These are phyloP conservation scores for Eleusine coracana DNA, from an alignment of 176 grass and related monocot species.

Conservation along the genomic window DNA sequence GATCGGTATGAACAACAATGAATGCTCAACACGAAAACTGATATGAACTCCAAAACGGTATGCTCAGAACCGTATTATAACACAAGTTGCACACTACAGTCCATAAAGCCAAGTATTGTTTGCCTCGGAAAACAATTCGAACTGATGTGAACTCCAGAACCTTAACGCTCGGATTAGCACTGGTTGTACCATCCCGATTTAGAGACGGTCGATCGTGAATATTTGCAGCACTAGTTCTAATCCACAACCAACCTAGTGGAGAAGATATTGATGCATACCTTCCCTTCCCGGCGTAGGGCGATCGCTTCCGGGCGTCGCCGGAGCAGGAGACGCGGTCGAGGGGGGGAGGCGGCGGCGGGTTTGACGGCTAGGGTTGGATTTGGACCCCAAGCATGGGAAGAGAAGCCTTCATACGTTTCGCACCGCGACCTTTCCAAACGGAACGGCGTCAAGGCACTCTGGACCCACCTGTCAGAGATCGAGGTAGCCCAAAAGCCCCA, in stretches of 20 bases:
- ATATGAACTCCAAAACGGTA: background rate
- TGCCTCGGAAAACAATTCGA: background rate
- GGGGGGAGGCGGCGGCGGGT: background rate
- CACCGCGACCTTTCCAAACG: background rate
- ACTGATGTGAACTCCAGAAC: background rate
- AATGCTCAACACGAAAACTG: background rate
- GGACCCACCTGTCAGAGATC: background rate
- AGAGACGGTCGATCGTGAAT: background rate
- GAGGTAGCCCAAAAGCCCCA: background rate
- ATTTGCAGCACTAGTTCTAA: background rate
- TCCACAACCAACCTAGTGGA: background rate
- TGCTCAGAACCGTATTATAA: background rate
- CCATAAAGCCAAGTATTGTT: too few species aligned
- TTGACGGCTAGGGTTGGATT: conserved; percentile 18
- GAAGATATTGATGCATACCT: background rate
- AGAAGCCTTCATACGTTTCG: background rate
- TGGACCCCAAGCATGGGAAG: background rate
- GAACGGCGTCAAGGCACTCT: background rate
- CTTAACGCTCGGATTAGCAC: too few species aligned
- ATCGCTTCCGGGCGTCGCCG: background rate
- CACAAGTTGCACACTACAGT: background rate
- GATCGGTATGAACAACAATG: background rate
- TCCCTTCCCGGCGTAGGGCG: background rate
- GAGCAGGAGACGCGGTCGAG: background rate
- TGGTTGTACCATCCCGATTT: background rate